phyloP scores from a whole-genome alignment of 2,329 filamentous ascomycete genomes.

The Diaporthe helianthi region DNA sequence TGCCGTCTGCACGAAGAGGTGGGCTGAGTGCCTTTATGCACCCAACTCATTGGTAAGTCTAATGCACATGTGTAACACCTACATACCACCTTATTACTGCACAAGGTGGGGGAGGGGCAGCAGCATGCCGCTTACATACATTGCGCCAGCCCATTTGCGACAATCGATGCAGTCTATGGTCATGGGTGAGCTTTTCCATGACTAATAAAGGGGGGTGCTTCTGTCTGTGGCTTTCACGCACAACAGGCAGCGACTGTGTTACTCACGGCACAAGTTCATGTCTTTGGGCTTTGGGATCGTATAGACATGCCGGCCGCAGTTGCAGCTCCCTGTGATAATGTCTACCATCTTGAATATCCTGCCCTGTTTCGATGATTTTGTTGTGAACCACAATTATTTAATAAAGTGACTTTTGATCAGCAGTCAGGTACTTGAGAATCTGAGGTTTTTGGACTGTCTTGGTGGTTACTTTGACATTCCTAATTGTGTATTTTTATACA shows the following conservation, averaged over 20 bases:
- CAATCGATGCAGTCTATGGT: neutral
- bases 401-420: fast-evolving
- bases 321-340: neutral
- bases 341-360: neutral
- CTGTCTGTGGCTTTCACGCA: neutral
- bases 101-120: too few relatives aligned
- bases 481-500: too few relatives aligned
- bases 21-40: constrained; percentile 6
- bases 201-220: too few relatives aligned
- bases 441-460: too few relatives aligned
- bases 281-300: constrained; percentile 1
- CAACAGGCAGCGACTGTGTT: neutral
- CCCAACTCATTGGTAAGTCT: neutral
- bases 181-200: too few relatives aligned
- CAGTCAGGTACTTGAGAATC: neutral
- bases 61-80: too few relatives aligned
- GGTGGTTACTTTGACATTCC: too few relatives aligned
- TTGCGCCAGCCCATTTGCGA: constrained; percentile 14
- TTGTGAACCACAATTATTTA: neutral
- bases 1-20: constrained; percentile 3
- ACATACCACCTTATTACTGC: too few relatives aligned
- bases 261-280: constrained; percentile 9
- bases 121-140: neutral
- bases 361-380: neutral
- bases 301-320: neutral